Conservation (phyloP, 129 eudicot genomes). For the Tanacetum coccineum region DNA sequence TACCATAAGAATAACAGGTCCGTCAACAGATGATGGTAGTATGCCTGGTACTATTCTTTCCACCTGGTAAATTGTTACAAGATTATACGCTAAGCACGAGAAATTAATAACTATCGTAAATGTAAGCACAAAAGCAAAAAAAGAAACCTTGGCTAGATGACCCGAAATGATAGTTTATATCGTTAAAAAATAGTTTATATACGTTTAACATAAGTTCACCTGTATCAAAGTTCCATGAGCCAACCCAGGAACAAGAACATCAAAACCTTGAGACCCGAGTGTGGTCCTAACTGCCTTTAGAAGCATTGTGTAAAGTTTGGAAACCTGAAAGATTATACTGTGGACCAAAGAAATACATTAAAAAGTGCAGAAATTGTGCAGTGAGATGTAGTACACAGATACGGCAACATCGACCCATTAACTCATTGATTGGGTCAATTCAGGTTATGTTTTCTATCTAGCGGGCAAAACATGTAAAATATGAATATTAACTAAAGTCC, state of each 20-base stretch:
- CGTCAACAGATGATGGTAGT: constrained; percentile 58
- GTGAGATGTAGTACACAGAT: no score
- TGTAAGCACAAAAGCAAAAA: no score
- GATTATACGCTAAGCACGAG: background rate
- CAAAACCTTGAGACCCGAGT: constrained; percentile 90
- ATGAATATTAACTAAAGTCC: no score
- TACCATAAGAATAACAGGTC: constrained; percentile 87
- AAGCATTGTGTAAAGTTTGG: constrained; percentile 88
- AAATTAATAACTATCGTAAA: background rate
- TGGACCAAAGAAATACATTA: constrained; percentile 31
- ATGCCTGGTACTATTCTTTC: constrained; percentile 78
- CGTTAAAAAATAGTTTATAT: no score
- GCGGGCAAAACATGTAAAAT: no score
- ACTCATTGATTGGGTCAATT: no score
- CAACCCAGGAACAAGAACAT: constrained; percentile 91
- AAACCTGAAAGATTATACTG: constrained; percentile 75
- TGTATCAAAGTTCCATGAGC: constrained; percentile 79
- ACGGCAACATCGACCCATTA: no score
- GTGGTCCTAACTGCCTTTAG: constrained; percentile 68
- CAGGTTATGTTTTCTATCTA: no score
- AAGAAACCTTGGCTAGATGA: background rate
- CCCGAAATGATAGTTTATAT: background rate
- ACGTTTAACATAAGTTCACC: constrained; percentile 46
- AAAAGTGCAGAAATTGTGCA: constrained; percentile 22
- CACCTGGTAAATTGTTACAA: constrained; percentile 44